Evolutionary conservation across 768 basidiomycete species (phyloP), one percentile per base, ranked within the genome.

Genomic region (Trametes meyenii): DNA sequence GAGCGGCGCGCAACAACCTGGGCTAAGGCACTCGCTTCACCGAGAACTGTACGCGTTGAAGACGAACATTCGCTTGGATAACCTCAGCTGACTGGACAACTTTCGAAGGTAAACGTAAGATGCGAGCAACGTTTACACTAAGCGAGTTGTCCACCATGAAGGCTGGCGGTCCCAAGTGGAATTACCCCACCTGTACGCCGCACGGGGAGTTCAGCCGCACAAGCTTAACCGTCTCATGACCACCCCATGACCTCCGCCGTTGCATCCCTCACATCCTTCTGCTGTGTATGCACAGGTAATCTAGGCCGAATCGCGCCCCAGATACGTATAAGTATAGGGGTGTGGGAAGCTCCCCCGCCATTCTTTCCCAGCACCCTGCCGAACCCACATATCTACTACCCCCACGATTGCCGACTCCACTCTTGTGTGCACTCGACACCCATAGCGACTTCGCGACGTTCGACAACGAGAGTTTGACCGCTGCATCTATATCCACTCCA

Each of bases 181-280:
- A 8, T 21, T 44, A 55, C 13, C 43, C 21, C n/a, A 36, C 51
- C 19, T 7, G 44, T 39, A 13, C 19, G 11, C 33, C 50, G n/a
- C 35, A 8, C n/a, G 21, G 38, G 35, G 19, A 39, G 39, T 40
- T 26, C 26, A 21, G 29, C 1, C 23, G 5, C 46, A 46, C 42
- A 19, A 24, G 39, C 23, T 7, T 26, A 29, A 36, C 42, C 50
- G 50, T 55, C 54, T 55, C 61, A 56, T 62, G 60, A 61, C 35
- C 10, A 29, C 42, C 61, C 42, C 61, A 57, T 62, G 61, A 62
- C 61, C 59, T 36, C 26, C 14, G 2, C 8, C 14, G 24, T 35
- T 44, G 33, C 29, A 33, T 19, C 21, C 36, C 13, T 49, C 48
- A 17, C 43, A 10, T 44, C n/a, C 29, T 36, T 29, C 52, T 54